Evolutionary conservation across 164 flowering plant species (phyloP).

Genomic region (Hamamelis virginiana): DNA sequence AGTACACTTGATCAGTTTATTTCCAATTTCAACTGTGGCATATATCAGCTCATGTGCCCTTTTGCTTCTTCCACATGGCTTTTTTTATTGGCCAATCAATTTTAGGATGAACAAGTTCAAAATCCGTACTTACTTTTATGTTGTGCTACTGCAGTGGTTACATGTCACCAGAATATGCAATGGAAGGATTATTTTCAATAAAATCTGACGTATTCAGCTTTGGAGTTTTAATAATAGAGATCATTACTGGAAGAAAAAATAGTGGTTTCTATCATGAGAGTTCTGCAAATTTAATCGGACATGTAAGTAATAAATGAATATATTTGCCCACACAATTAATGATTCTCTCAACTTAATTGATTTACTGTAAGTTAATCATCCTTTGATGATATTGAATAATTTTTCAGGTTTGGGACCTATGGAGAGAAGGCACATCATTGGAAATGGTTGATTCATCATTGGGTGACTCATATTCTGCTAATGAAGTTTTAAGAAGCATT

Average conservation of each 20-base stretch:
- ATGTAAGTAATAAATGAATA: conserved; percentile 47
- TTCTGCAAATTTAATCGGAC: conserved; percentile 28
- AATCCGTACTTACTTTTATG: neutral
- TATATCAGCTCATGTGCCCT: too few species aligned
- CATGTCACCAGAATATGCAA: conserved; percentile 59
- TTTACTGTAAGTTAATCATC: too few species aligned
- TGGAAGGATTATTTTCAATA: conserved; percentile 40
- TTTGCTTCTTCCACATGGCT: too few species aligned
- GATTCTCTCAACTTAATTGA: too few species aligned
- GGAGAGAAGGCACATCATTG: conserved; percentile 29
- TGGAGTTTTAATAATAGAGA: conserved; percentile 46
- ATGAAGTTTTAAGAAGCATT: conserved; percentile 36
- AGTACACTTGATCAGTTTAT: too few species aligned
- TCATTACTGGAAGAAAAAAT: conserved; percentile 40
- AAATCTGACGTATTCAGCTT: conserved; percentile 55
- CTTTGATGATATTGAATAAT: neutral
- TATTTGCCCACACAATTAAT: too few species aligned
- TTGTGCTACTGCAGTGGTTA: conserved; percentile 38
- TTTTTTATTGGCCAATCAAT: too few species aligned
- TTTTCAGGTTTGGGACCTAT: conserved; percentile 40
- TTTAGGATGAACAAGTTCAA: too few species aligned
- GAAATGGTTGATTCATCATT: conserved; percentile 32
- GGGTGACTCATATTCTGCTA: conserved; percentile 7
- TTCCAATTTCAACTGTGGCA: too few species aligned
- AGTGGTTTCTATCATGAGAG: conserved; percentile 10